Conservation (phyloP, 2,329 filamentous ascomycete genomes). For the Lecanosticta acicola region DNA sequence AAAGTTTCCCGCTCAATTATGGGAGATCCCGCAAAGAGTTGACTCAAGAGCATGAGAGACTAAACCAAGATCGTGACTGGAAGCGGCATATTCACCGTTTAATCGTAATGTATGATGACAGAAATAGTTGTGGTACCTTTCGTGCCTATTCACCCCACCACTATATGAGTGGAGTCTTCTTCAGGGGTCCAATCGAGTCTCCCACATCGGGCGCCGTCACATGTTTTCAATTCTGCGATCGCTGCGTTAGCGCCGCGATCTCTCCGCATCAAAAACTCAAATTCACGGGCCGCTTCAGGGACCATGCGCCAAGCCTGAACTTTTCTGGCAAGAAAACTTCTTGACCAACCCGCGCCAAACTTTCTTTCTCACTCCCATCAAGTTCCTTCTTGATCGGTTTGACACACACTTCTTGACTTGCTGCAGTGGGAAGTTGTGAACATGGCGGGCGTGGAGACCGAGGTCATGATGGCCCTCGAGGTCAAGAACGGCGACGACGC, state of each 20-base stretch:
- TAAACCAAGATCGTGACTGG: too few relatives aligned
- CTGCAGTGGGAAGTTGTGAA: constrained; percentile 1
- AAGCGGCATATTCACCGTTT: too few relatives aligned
- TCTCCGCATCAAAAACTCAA: neutral
- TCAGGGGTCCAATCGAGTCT: neutral
- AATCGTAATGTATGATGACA: too few relatives aligned
- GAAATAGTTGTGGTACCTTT: too few relatives aligned
- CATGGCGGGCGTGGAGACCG: constrained; percentile 26
- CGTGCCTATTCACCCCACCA: too few relatives aligned
- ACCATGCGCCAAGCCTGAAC: neutral
- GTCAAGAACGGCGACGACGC: constrained; percentile 73
- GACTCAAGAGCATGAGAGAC: too few relatives aligned
- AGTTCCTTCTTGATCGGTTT: neutral
- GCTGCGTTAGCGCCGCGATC: neutral
- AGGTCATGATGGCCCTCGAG: constrained; percentile 69
- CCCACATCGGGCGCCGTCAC: too few relatives aligned
- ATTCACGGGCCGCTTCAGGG: neutral
- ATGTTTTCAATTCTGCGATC: neutral
- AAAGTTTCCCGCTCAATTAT: too few relatives aligned
- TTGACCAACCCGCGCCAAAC: neutral
- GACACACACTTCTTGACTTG: neutral
- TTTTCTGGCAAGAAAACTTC: neutral
- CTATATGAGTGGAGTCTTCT: too few relatives aligned
- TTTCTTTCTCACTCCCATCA: constrained; percentile 1
- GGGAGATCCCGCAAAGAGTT: too few relatives aligned